Evolutionary conservation across 352 stramenopile species (phyloP).

Genomic region (Globisporangium solare): DNA sequence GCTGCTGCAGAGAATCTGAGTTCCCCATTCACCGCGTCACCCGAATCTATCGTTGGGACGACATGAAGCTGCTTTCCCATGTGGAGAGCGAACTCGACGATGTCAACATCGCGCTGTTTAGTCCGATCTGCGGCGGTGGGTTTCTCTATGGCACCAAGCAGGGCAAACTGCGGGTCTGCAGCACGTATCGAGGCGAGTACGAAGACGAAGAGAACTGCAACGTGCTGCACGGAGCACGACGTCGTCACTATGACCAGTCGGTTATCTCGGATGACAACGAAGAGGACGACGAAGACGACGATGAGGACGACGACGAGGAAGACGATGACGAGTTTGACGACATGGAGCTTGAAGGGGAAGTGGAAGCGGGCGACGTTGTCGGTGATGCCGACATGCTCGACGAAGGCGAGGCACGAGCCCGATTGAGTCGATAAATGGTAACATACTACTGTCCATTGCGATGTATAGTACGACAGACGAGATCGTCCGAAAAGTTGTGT

Average conservation of each 20-base stretch:
- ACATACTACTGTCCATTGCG: conserved; percentile 5
- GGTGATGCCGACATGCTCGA: conserved; percentile 17
- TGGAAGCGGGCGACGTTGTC: conserved; percentile 20
- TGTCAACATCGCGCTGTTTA: conserved; percentile 98
- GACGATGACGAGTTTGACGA: conserved; percentile 28
- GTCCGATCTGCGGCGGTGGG: conserved; percentile 93
- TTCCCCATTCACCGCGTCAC: conserved; percentile 83
- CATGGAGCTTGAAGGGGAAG: conserved; percentile 3
- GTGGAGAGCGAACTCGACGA: conserved; percentile 92
- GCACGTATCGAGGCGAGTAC: conserved; percentile 67
- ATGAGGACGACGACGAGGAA: conserved; percentile 26
- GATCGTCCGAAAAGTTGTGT: background rate
- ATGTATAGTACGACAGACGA: conserved; percentile 7
- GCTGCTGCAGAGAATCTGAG: conserved; percentile 51
- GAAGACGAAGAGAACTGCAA: conserved; percentile 82
- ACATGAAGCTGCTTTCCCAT: conserved; percentile 84
- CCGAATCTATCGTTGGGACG: conserved; percentile 85
- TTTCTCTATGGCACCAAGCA: conserved; percentile 99
- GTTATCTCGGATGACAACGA: conserved; percentile 41
- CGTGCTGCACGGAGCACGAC: conserved; percentile 55
- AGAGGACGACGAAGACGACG: conserved; percentile 48
- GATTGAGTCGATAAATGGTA: conserved; percentile 16
- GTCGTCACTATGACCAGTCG: conserved; percentile 62
- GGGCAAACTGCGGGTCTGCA: conserved; percentile 90
- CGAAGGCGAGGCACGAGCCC: conserved; percentile 9